These are phyloP conservation scores for Leccinum arenicola DNA, from an alignment of 768 basidiomycete species.

Conservation along the genomic window DNA sequence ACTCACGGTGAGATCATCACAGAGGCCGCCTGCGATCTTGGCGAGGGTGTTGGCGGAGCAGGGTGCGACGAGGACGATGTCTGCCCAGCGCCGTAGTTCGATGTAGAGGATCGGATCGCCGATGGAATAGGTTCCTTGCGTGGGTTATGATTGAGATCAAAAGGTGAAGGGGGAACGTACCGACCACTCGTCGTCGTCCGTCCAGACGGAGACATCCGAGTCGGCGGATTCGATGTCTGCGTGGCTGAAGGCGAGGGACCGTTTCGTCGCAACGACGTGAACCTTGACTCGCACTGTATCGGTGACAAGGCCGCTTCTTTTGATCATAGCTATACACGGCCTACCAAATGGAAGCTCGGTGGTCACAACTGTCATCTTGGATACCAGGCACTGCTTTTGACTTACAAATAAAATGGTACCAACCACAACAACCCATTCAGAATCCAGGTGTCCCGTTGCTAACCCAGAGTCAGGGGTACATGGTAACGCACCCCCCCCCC, in stretches of 20 bases:
- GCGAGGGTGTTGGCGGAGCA: slow-evolving; percentile 97
- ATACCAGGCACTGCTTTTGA: too few relatives aligned
- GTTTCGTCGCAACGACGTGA: slow-evolving; percentile 79
- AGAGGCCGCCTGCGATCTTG: slow-evolving; percentile 85
- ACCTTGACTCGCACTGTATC: slow-evolving; percentile 49
- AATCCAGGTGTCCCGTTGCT: not conserved
- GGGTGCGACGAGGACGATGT: slow-evolving; percentile 91
- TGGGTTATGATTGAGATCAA: not conserved
- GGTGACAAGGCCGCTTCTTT: too few relatives aligned
- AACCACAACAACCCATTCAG: too few relatives aligned
- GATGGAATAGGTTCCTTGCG: slow-evolving; percentile 66
- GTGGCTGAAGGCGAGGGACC: slow-evolving; percentile 68
- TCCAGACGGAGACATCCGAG: not conserved
- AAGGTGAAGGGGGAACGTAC: not conserved
- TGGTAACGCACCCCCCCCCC: too few relatives aligned
- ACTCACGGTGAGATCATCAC: slow-evolving; percentile 84
- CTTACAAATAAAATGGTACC: too few relatives aligned
- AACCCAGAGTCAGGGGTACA: too few relatives aligned
- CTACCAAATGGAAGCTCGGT: too few relatives aligned
- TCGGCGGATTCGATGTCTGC: slow-evolving; percentile 28
- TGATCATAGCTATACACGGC: too few relatives aligned
- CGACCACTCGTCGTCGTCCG: not conserved
- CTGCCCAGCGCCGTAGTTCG: slow-evolving; percentile 92
- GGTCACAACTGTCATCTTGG: too few relatives aligned
- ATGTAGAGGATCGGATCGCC: slow-evolving; percentile 96